A percentile compares a stretch with the other conserved stretches of the same genome.
Conservation (phyloP, 176 grass and related monocot species). For the Pontederia paniculata region DNA sequence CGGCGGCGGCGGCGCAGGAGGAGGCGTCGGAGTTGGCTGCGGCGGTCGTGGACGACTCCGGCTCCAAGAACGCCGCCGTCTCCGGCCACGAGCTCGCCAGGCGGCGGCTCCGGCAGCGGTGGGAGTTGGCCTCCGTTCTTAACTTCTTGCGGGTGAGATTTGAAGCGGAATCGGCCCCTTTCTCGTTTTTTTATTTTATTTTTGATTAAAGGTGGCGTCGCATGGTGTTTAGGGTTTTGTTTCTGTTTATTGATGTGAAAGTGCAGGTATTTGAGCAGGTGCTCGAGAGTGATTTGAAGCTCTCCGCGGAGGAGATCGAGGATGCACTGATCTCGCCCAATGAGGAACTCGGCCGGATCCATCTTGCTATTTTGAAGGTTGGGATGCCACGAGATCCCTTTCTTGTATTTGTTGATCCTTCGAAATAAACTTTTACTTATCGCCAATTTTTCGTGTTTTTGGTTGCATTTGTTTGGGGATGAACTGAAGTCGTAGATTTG, state of each 20-base stretch:
- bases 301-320: conserved; percentile 86
- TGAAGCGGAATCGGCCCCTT: not conserved
- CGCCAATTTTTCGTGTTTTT: not conserved
- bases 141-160: conserved; percentile 53
- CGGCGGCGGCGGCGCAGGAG: not conserved
- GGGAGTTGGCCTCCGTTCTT: conserved; percentile 90
- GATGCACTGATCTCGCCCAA: conserved; percentile 44
- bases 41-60: not conserved
- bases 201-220: not conserved
- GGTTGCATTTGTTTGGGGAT: not conserved
- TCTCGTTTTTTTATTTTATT: conserved; percentile 3
- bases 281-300: conserved; percentile 38
- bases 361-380: conserved; percentile 78
- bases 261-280: conserved; percentile 77
- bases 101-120: conserved; percentile 44
- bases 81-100: conserved; percentile 18
- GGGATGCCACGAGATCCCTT: not conserved
- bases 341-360: conserved; percentile 44
- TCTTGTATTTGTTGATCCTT: not conserved
- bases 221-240: conserved; percentile 1
- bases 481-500: not conserved
- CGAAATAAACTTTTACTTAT: not conserved
- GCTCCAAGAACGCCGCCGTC: too few relatives aligned
- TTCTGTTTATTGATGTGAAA: not conserved
- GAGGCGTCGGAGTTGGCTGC: not conserved